phyloP scores from a whole-genome alignment of 805 yeast genomes.

The Priceomyces carsonii region DNA sequence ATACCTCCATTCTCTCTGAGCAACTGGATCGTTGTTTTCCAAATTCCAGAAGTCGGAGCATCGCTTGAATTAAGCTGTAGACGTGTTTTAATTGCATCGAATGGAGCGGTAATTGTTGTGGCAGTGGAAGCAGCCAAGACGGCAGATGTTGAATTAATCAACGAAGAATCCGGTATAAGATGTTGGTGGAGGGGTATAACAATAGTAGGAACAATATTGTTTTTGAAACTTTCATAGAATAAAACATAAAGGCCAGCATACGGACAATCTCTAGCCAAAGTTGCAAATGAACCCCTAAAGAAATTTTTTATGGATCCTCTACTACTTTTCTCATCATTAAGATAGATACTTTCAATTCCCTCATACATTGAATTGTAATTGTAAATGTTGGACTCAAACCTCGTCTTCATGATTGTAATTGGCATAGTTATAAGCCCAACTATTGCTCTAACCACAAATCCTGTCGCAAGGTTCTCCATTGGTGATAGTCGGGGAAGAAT shows the following conservation, averaged over 20 bases:
- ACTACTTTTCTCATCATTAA: slow-evolving; percentile 13
- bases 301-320: slow-evolving; percentile 59
- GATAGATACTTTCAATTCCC: slow-evolving; percentile 59
- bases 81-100: slow-evolving; percentile 90
- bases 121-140: slow-evolving; percentile 74
- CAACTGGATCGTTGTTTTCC: slow-evolving; percentile 38
- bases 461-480: slow-evolving; percentile 69
- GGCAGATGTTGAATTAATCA: slow-evolving; percentile 76
- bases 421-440: slow-evolving; percentile 95
- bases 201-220: slow-evolving; percentile 50
- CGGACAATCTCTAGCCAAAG: slow-evolving; percentile 89
- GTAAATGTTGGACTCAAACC: slow-evolving; percentile 83
- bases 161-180: slow-evolving; percentile 42
- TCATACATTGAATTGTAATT: slow-evolving; percentile 62
- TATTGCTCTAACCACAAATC: slow-evolving; percentile 73
- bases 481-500: slow-evolving; percentile 71
- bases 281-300: slow-evolving; percentile 85
- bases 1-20: slow-evolving; percentile 50
- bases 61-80: slow-evolving; percentile 61
- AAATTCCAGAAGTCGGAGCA: slow-evolving; percentile 38
- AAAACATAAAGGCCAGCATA: slow-evolving; percentile 92
- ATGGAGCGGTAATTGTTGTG: slow-evolving; percentile 89
- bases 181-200: slow-evolving; percentile 8
- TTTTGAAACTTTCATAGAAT: slow-evolving; percentile 74
- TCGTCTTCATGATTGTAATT: slow-evolving; percentile 82